Percentiles rank a stretch among this genome's conserved stretches.
phyloP scores from a whole-genome alignment of 768 basidiomycete species.

The Lentinula edodes region DNA sequence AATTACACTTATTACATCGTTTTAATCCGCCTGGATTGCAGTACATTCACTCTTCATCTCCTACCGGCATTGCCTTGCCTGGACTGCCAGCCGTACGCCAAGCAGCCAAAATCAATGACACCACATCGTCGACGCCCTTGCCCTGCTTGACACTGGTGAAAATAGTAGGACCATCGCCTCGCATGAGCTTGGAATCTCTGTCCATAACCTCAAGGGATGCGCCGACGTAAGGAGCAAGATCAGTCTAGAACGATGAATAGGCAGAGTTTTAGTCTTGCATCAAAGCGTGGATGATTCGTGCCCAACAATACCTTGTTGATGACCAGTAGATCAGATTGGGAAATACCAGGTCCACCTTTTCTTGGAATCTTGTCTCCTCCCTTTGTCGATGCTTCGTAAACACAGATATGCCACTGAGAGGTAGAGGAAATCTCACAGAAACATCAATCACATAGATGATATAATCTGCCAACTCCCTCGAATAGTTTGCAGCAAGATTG shows the following conservation, averaged over 20 bases:
- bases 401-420: no score
- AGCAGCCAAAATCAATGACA: conserved; percentile 77
- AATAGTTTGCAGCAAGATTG: conserved; percentile 96
- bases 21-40: background rate
- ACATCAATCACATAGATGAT: conserved; percentile 94
- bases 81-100: conserved; percentile 82
- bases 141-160: conserved; percentile 81
- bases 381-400: conserved; percentile 24
- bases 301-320: conserved; percentile 76
- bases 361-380: conserved; percentile 98
- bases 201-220: conserved; percentile 95
- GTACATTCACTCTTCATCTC: conserved; percentile 17
- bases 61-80: conserved; percentile 48
- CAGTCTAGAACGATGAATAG: conserved; percentile 50
- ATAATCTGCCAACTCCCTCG: conserved; percentile 93
- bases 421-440: conserved; percentile 40
- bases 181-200: conserved; percentile 88
- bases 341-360: conserved; percentile 97
- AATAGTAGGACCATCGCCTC: conserved; percentile 89
- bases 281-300: background rate
- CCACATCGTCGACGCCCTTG: conserved; percentile 77
- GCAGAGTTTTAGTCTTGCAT: background rate
- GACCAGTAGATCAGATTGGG: conserved; percentile 89
- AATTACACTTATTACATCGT: background rate
- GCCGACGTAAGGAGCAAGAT: conserved; percentile 87